Evolutionary conservation across 139 green algal species (phyloP).

Genomic region (Asterochloris sp.): DNA sequence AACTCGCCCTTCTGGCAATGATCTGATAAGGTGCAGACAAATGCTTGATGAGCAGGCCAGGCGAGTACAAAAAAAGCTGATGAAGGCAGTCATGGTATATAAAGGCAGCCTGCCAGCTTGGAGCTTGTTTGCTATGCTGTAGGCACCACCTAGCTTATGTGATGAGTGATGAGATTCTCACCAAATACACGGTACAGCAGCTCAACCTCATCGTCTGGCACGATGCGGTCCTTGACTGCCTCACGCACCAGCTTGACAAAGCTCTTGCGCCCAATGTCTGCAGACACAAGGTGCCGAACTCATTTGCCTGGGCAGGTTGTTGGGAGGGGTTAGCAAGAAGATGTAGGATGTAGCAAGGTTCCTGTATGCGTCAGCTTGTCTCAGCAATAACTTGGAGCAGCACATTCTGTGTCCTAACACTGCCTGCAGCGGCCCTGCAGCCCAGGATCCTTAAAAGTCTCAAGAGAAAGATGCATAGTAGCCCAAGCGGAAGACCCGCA

Average conservation of each 20-base stretch:
- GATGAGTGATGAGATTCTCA: too few species aligned
- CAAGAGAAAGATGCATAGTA: too few species aligned
- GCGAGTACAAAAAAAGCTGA: too few species aligned
- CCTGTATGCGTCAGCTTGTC: not conserved
- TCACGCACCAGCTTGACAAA: slow-evolving; percentile 25
- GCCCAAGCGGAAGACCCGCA: not conserved
- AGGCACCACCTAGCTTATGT: not conserved
- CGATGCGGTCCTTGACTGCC: slow-evolving; percentile 22
- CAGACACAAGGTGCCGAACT: not conserved
- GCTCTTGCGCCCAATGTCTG: slow-evolving; percentile 28
- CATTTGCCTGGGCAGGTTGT: not conserved
- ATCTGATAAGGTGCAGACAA: too few species aligned
- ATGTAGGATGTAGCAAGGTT: not conserved
- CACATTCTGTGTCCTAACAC: not conserved
- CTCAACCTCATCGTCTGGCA: slow-evolving; percentile 36
- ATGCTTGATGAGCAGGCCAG: too few species aligned
- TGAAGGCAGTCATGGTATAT: too few species aligned
- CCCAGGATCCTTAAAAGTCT: not conserved
- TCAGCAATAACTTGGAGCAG: not conserved
- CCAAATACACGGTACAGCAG: slow-evolving; percentile 49
- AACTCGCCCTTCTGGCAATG: too few species aligned
- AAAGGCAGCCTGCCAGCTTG: too few species aligned
- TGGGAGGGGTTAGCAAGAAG: not conserved
- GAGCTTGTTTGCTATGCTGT: too few species aligned
- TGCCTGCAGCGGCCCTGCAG: not conserved